Conservation (phyloP, 495 filamentous ascomycete genomes). For the Aspergillus indologenus region DNA sequence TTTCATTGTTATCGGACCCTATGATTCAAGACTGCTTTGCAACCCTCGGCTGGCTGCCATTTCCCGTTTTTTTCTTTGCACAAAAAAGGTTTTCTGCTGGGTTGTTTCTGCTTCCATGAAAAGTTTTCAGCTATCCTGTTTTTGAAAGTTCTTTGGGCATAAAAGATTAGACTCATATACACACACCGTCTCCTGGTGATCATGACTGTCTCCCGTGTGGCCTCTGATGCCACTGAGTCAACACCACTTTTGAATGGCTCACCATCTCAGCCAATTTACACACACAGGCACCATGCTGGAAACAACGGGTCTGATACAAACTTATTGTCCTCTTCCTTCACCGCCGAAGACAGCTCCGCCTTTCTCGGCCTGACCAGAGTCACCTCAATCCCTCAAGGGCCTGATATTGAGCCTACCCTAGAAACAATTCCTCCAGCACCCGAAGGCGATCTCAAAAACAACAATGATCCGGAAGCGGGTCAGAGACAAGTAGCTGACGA, state of each 20-base stretch:
- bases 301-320: constrained; percentile 21
- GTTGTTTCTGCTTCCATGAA: background rate
- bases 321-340: constrained; percentile 11
- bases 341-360: constrained; percentile 22
- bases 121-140: background rate
- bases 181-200: background rate
- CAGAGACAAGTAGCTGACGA: constrained; percentile 17
- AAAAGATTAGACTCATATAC: background rate
- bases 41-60: background rate
- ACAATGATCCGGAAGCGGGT: constrained; percentile 13
- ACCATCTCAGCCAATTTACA: constrained; percentile 9
- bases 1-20: background rate
- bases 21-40: background rate
- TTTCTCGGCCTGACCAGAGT: constrained; percentile 26
- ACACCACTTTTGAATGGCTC: constrained; percentile 24
- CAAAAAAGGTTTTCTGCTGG: background rate
- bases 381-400: constrained; percentile 30
- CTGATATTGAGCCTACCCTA: constrained; percentile 31
- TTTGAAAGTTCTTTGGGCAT: background rate
- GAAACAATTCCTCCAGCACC: constrained; percentile 24
- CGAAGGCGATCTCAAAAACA: constrained; percentile 11
- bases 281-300: constrained; percentile 9
- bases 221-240: constrained; percentile 19
- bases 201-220: constrained; percentile 11
- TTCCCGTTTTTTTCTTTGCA: no score